Evolutionary conservation across 1,284 basidiomycete species (phyloP).

Genomic region (Fomitopsis schrenkii): DNA sequence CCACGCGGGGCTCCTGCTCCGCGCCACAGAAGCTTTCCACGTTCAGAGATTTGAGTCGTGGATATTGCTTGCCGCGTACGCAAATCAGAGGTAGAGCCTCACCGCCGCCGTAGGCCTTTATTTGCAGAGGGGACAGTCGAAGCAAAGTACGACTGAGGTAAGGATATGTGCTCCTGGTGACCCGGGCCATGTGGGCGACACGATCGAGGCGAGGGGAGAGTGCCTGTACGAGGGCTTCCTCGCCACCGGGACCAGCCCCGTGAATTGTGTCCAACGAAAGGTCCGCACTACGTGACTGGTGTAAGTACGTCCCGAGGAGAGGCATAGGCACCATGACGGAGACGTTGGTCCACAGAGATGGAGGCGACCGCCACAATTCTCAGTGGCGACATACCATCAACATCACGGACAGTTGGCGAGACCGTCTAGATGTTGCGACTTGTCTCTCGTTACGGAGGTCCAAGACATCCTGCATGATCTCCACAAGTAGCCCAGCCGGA

Average conservation of each 20-base stretch:
- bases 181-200: not conserved
- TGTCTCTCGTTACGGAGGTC: too few species aligned
- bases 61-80: not conserved
- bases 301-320: not conserved
- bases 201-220: not conserved
- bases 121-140: not conserved
- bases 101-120: not conserved
- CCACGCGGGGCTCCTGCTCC: too few species aligned
- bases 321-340: not conserved
- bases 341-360: not conserved
- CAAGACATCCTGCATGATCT: not conserved
- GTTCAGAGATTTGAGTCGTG: not conserved
- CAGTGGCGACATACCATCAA: not conserved
- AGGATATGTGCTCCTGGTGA: not conserved
- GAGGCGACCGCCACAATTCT: not conserved
- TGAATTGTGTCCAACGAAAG: not conserved
- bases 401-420: not conserved
- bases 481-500: not conserved
- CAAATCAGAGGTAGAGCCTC: not conserved
- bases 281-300: not conserved
- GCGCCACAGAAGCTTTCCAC: too few species aligned
- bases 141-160: not conserved
- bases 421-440: not conserved
- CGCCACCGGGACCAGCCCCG: not conserved
- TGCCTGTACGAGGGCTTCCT: not conserved